Evolutionary conservation across 2,329 filamentous ascomycete genomes (phyloP), one percentile per base, ranked within the genome.

Genomic region (Claviceps monticola): DNA sequence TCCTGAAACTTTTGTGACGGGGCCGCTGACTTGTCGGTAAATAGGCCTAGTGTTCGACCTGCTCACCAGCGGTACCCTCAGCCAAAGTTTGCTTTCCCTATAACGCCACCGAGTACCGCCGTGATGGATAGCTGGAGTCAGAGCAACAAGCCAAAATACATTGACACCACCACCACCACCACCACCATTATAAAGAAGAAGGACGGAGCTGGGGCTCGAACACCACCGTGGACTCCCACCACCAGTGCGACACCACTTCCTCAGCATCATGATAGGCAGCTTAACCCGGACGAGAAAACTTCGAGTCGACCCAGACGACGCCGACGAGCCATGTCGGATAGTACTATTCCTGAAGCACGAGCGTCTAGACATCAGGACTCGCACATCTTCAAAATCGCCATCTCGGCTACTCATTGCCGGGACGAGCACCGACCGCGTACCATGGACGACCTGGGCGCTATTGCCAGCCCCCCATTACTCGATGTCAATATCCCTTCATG

Each of bases 401-500:
- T 94, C 60, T 84, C 88, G 49, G 78, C 86, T 56, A 79, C 86
- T 9, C 74, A 75, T 26, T 75, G 79, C 45, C 45, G 23, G 5
- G 48, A 46, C 23, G 78, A 79, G 34, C 61, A 65, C 42, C 75
- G 79, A 50, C 78, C 82, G 26, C 84, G 76, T 62, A 84, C 81
- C 5, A 74, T 79, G 55, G 80, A 84, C 61, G 78, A 79, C 58
- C 54, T 75, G 44, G 68, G 73, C 57, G 57, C 63, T 13, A 59
- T 66, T 17, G 62, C 64, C 42, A 42, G 29, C 13, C 66, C 72
- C 41, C 81, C 79, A 13, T 69, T 81, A 38, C 72, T 94, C 49
- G 79, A 89, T 58, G 77, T 91, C 44, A 75, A 82, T 21, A 95
- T 95, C 49, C 89, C 90, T 38, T 84, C 86, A 52, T 94, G 90